Conservation (phyloP, 305 asterid species). For the Fraxinus xanthoxyloides region DNA sequence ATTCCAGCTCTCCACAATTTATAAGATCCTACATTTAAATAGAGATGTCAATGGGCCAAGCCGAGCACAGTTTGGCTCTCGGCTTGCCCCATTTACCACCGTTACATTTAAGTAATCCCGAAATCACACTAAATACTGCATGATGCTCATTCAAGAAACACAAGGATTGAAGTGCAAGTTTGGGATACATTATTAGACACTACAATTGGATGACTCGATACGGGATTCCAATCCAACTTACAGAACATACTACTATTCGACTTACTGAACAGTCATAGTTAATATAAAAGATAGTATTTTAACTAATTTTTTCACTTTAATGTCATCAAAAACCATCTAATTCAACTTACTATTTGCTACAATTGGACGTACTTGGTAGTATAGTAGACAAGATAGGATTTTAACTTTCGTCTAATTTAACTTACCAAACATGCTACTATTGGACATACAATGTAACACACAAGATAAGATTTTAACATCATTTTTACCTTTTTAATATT, state of each 20-base stretch:
- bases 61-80: not conserved
- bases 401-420: not conserved
- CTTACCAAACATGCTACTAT: not conserved
- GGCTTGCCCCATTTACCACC: not conserved
- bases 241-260: not conserved
- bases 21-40: not conserved
- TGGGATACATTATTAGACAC: not conserved
- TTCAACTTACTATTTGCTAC: not conserved
- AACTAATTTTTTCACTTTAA: not conserved
- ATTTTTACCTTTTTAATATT: not conserved
- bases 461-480: not conserved
- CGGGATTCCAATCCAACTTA: not conserved
- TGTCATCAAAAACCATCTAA: not conserved
- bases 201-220: not conserved
- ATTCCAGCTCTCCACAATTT: conserved; percentile 14
- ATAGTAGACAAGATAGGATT: not conserved
- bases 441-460: not conserved
- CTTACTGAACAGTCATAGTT: not conserved
- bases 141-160: not conserved
- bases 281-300: not conserved
- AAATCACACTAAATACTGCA: not conserved
- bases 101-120: not conserved
- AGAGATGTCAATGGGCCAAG: not conserved
- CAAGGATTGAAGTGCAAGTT: not conserved
- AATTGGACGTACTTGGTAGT: not conserved